Conservation (phyloP, 78 protist species). For the Dictyostelium capitatum region DNA sequence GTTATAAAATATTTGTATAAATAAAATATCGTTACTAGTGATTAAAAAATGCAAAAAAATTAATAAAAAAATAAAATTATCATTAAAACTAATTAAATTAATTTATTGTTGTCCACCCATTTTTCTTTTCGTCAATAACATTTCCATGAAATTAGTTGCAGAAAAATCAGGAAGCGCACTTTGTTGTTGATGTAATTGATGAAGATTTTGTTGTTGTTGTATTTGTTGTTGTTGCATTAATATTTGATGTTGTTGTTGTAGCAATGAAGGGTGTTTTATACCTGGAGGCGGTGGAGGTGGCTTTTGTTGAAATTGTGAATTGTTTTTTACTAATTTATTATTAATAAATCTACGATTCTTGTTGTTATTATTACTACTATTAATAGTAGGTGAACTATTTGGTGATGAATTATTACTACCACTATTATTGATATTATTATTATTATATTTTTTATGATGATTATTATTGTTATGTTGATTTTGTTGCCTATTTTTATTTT, state of each 20-base stretch:
- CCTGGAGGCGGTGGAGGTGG: neutral
- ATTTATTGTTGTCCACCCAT: neutral
- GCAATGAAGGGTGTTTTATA: neutral
- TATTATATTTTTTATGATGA: neutral
- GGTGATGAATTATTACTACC: neutral
- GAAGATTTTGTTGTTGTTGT: neutral
- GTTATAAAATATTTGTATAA: no score
- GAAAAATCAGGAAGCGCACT: neutral
- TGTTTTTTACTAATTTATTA: conserved; percentile 1
- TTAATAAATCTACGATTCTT: conserved; percentile 15
- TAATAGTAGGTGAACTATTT: conserved; percentile 14
- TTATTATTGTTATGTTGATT: neutral
- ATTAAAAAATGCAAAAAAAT: no score
- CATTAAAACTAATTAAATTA: neutral
- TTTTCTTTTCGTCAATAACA: neutral
- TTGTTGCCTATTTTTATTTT: neutral
- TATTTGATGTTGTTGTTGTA: neutral
- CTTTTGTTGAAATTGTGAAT: conserved; percentile 19
- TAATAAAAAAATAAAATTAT: no score
- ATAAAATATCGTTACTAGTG: no score
- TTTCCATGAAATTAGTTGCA: conserved; percentile 16
- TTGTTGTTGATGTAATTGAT: neutral
- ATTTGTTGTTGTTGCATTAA: conserved; percentile 10
- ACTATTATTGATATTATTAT: neutral
- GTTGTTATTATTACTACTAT: neutral